Evolutionary conservation across 2,329 filamentous ascomycete genomes (phyloP).

Genomic region (Amphichorda felina): DNA sequence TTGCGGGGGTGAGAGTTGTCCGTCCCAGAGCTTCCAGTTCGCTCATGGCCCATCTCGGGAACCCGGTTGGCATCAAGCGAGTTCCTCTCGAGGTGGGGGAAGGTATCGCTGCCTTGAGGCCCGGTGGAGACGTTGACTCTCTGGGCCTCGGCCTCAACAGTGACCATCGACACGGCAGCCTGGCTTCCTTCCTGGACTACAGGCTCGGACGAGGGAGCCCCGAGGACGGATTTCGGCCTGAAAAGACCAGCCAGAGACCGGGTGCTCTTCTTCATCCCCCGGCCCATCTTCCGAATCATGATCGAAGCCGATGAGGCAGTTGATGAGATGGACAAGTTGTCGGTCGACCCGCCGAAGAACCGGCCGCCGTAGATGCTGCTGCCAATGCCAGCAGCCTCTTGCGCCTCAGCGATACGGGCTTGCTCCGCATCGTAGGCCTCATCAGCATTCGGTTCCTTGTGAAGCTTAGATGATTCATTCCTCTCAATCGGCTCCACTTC

Average conservation of each 20-base stretch:
- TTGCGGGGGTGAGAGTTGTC: conserved; percentile 57
- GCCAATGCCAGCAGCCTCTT: conserved; percentile 85
- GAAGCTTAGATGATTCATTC: conserved; percentile 38
- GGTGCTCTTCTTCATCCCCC: conserved; percentile 91
- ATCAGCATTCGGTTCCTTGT: conserved; percentile 48
- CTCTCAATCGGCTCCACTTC: conserved; percentile 12
- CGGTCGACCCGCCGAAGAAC: conserved; percentile 81
- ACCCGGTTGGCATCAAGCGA: conserved; percentile 56
- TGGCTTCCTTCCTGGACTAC: conserved; percentile 55
- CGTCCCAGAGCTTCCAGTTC: conserved; percentile 42
- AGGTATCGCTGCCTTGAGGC: conserved; percentile 55
- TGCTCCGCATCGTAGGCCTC: conserved; percentile 79
- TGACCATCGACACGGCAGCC: conserved; percentile 90
- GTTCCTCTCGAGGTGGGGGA: conserved; percentile 74
- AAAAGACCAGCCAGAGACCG: conserved; percentile 90
- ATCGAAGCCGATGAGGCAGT: conserved; percentile 83
- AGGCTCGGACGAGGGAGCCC: conserved; percentile 59
- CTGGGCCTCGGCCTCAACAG: conserved; percentile 84
- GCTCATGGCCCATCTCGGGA: conserved; percentile 33
- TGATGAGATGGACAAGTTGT: conserved; percentile 86
- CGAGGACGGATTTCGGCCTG: conserved; percentile 83
- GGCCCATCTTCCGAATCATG: conserved; percentile 98
- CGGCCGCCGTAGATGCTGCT: conserved; percentile 87
- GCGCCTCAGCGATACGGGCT: conserved; percentile 78
- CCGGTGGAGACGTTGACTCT: conserved; percentile 66